Percentiles rank a stretch among this genome's conserved stretches.
Evolutionary conservation across 352 stramenopile genomes (phyloP).

Genomic region (Pythium grandisporangium): DNA sequence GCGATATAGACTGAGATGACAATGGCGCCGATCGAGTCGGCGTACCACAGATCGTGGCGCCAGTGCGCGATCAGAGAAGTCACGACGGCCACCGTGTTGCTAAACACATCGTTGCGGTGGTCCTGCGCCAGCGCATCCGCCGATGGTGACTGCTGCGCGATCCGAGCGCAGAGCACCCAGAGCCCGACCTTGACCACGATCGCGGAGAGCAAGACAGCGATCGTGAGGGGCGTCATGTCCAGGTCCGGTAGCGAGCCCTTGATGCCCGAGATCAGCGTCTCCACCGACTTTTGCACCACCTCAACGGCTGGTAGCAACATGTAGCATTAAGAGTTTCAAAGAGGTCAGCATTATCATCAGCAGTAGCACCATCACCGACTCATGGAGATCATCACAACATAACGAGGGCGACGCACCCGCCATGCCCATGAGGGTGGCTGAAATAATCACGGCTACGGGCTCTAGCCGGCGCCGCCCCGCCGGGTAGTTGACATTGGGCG

Average conservation of each 20-base stretch:
- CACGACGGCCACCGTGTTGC: constrained; percentile 87
- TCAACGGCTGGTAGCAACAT: constrained; percentile 64
- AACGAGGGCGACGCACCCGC: constrained; percentile 38
- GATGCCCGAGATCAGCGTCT: constrained; percentile 67
- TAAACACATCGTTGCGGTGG: constrained; percentile 96
- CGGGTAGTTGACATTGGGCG: constrained; percentile 88
- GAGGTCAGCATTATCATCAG: too few relatives aligned
- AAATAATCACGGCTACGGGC: constrained; percentile 94
- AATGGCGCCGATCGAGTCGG: constrained; percentile 93
- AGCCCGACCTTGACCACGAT: constrained; percentile 79
- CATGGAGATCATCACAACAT: too few relatives aligned
- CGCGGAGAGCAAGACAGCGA: constrained; percentile 55
- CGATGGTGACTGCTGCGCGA: constrained; percentile 52
- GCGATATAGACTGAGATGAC: constrained; percentile 96
- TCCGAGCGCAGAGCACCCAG: constrained; percentile 72
- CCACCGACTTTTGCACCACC: constrained; percentile 89
- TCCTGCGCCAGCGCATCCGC: constrained; percentile 85
- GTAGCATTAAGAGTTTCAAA: not conserved
- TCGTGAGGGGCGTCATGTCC: constrained; percentile 53
- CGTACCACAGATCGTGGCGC: constrained; percentile 83
- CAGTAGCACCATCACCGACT: too few relatives aligned
- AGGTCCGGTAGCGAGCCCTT: constrained; percentile 54
- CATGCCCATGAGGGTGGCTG: constrained; percentile 96
- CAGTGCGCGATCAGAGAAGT: constrained; percentile 65
- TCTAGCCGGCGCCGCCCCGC: constrained; percentile 89